Conservation (phyloP, 2,329 filamentous ascomycete genomes). For the Hypomyces perniciosus region DNA sequence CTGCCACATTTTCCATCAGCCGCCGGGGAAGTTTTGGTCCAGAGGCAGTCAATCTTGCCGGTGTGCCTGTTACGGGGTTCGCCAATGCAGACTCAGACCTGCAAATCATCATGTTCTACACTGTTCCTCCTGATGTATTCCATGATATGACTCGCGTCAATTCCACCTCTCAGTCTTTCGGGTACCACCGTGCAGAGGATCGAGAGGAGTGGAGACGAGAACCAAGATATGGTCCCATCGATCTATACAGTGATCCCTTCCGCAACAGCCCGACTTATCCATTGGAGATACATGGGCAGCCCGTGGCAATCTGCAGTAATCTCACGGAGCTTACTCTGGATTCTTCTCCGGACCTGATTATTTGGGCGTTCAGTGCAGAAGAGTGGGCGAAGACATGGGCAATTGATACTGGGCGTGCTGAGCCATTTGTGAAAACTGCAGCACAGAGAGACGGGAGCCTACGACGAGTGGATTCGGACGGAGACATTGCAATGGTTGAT, state of each 20-base stretch:
- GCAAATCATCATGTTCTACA: slow-evolving; percentile 52
- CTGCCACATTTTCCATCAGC: slow-evolving; percentile 46
- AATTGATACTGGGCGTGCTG: slow-evolving; percentile 20
- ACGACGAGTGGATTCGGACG: slow-evolving; percentile 25
- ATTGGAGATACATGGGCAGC: slow-evolving; percentile 26
- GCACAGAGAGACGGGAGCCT: slow-evolving; percentile 29
- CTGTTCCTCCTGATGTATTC: slow-evolving; percentile 52
- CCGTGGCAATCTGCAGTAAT: slow-evolving; percentile 25
- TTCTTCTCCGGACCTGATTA: slow-evolving; percentile 27
- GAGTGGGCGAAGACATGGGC: slow-evolving; percentile 30
- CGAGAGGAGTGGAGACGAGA: slow-evolving; percentile 12
- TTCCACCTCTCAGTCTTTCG: slow-evolving; percentile 8
- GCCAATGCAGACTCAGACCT: slow-evolving; percentile 8
- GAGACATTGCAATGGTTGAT: slow-evolving; percentile 25
- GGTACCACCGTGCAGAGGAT: slow-evolving; percentile 4
- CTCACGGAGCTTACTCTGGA: slow-evolving; percentile 29
- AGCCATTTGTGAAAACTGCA: slow-evolving; percentile 15
- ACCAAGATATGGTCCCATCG: slow-evolving; percentile 17
- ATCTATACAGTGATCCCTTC: slow-evolving; percentile 16
- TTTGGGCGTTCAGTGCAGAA: slow-evolving; percentile 31
- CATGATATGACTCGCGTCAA: slow-evolving; percentile 25
- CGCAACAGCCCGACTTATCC: slow-evolving; percentile 19
- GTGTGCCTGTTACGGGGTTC: neutral
- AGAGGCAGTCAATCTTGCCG: neutral
- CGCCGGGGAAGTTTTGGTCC: slow-evolving; percentile 4